Base-by-base conservation (phyloP, 805 yeast genomes). In the Yarrowia deformans region DNA sequence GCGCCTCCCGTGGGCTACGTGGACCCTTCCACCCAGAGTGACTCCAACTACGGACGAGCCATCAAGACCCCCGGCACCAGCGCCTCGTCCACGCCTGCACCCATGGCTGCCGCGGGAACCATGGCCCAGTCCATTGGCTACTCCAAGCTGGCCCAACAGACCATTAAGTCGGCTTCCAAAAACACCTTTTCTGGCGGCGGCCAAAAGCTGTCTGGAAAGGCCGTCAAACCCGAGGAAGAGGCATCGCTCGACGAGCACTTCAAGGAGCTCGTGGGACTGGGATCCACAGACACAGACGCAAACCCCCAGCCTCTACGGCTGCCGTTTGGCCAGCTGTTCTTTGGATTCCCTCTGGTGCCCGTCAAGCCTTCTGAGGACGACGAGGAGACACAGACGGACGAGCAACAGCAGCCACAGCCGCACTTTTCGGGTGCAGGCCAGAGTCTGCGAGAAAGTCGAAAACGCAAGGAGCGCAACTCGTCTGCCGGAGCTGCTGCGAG, bases 1-100 rank as follows among this genome's bases (percentile, higher is more conserved):
- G 98, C 98, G 1, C 97, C 99, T 1, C 99, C 99, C 0, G 97
- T 94, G 6, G 99, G 99, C 0, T 95, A 95, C 77, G 97, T 91
- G 19, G 98, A 94, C 76, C 97, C 97, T 1, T 93, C 90, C 29
- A 69, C 73, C 1, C 52, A 48, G 40, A 60, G 67, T 10, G 67
- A 46, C 37, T 63, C 68, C 48, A 63, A 63, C 56, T 63, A 63
- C 48, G 68, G 68, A 48, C 48, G 69, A 32, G 69, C 69, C 9
- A 40, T 63, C 45, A 49, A 48, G 32, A 49, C 55, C 10, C 68
- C 68, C 10, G 69, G 69, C 14, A 66, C 69, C 8, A 52, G 61
- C 16, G 55, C 70, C 8, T 63, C 64, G 3, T 64, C 75, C 7
- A 60, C 72, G 4, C 58, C 73, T n/a, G 70, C 56, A 5, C 71